Conservation (phyloP, 495 filamentous ascomycete species). For the Amorphotheca resinae region DNA sequence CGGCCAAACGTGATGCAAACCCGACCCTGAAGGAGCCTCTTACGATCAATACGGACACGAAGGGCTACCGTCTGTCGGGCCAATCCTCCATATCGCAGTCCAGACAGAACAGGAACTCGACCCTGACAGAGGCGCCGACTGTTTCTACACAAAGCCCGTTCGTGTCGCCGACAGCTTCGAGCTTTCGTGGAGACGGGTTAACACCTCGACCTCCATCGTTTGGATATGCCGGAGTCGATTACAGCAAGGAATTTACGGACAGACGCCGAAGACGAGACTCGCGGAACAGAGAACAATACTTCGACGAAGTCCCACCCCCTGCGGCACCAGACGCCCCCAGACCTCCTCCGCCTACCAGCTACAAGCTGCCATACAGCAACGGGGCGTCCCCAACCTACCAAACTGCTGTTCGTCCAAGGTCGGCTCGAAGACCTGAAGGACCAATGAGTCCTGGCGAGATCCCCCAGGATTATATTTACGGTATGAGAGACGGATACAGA, state of each 20-base stretch:
- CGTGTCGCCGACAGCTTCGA: slow-evolving; percentile 35
- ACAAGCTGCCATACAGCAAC: slow-evolving; percentile 35
- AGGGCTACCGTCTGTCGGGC: slow-evolving; percentile 1
- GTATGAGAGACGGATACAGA: slow-evolving; percentile 2
- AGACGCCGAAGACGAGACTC: slow-evolving; percentile 22
- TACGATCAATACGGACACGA: slow-evolving; percentile 28
- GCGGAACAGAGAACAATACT: slow-evolving; percentile 25
- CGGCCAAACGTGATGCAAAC: slow-evolving; percentile 30
- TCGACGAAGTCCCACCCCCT: slow-evolving; percentile 31
- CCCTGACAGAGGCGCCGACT: slow-evolving; percentile 26
- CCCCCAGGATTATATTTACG: slow-evolving; percentile 14
- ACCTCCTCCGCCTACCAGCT: slow-evolving; percentile 42
- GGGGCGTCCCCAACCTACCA: slow-evolving; percentile 25
- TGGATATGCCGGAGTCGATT: slow-evolving; percentile 23
- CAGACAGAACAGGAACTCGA: slow-evolving; percentile 19
- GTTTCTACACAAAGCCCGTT: slow-evolving; percentile 39
- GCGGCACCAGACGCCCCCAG: slow-evolving; percentile 47
- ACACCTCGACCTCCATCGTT: slow-evolving; percentile 38
- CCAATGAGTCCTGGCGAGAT: slow-evolving; percentile 7
- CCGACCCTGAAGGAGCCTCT: slow-evolving; percentile 25
- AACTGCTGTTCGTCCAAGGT: slow-evolving; percentile 16
- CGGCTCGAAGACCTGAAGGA: slow-evolving; percentile 27
- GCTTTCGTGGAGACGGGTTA: slow-evolving; percentile 32
- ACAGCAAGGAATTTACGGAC: slow-evolving; percentile 34
- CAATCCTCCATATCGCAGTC: slow-evolving; percentile 24